Evolutionary conservation across 176 grass and related monocot species (phyloP).

Genomic region (Zoysia pacifica): DNA sequence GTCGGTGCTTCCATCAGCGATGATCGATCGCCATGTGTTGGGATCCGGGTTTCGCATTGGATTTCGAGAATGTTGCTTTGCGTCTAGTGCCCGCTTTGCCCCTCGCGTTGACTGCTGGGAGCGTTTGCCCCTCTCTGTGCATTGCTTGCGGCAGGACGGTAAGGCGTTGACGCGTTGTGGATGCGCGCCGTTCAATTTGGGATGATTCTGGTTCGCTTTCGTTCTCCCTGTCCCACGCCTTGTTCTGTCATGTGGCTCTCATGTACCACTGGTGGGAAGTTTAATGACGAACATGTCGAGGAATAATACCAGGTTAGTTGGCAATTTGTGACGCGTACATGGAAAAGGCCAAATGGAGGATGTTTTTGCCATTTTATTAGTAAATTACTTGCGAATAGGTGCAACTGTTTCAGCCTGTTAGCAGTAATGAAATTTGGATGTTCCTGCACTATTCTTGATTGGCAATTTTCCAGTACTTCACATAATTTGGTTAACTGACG

Average conservation of each 20-base stretch:
- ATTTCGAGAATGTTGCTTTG: slow-evolving; percentile 12
- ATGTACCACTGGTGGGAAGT: background rate
- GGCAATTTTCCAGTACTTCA: too few relatives aligned
- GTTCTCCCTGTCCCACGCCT: background rate
- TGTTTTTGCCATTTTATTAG: slow-evolving; percentile 16
- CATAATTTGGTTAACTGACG: too few relatives aligned
- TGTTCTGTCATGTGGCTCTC: background rate
- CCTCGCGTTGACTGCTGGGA: slow-evolving; percentile 8
- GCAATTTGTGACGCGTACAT: background rate
- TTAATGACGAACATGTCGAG: slow-evolving; percentile 15
- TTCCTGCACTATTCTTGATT: too few relatives aligned
- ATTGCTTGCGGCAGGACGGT: background rate
- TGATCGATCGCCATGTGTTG: background rate
- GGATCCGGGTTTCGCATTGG: background rate
- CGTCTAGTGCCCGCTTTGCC: too few relatives aligned
- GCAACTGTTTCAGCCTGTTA: too few relatives aligned
- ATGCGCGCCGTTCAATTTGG: background rate
- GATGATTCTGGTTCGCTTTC: background rate
- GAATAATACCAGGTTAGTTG: slow-evolving; percentile 7
- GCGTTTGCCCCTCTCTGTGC: background rate
- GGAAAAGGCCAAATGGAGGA: background rate
- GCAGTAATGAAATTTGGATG: too few relatives aligned
- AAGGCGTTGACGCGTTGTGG: too few relatives aligned
- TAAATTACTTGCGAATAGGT: background rate
- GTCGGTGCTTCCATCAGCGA: background rate